Evolutionary conservation across 148 eudicot species (phyloP).

Genomic region (Silene latifolia): DNA sequence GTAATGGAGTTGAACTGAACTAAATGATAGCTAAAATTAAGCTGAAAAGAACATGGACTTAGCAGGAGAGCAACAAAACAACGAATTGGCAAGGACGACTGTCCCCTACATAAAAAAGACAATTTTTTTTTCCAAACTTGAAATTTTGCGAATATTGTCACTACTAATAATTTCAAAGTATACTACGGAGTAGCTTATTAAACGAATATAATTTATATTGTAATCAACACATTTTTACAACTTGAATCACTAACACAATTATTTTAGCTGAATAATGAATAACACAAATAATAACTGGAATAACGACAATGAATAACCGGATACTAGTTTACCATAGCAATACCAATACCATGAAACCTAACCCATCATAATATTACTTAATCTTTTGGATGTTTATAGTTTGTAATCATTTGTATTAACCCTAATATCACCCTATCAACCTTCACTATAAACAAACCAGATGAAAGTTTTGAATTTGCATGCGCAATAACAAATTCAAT

Average conservation of each 20-base stretch:
- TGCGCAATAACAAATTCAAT: constrained; percentile 17
- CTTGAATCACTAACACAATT: too few species aligned
- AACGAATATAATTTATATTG: too few species aligned
- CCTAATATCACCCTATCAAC: not conserved
- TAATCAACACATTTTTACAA: not conserved
- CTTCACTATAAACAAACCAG: constrained; percentile 11
- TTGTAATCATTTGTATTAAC: constrained; percentile 6
- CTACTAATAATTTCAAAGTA: too few species aligned
- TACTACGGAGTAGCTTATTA: too few species aligned
- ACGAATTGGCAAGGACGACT: too few species aligned
- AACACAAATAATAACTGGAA: not conserved
- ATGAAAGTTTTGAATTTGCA: constrained; percentile 5
- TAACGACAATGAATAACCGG: not conserved
- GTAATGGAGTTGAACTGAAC: too few species aligned
- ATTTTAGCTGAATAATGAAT: not conserved
- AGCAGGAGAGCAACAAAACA: too few species aligned
- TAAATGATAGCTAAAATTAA: too few species aligned
- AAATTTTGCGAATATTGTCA: too few species aligned
- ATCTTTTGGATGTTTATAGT: constrained; percentile 23
- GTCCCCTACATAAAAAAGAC: too few species aligned
- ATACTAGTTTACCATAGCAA: not conserved
- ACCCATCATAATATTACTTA: not conserved
- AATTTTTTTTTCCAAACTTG: too few species aligned
- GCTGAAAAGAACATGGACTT: too few species aligned
- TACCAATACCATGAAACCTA: not conserved